phyloP scores from a whole-genome alignment of 129 eudicot genomes.

The Rutidosis leptorrhynchoides region DNA sequence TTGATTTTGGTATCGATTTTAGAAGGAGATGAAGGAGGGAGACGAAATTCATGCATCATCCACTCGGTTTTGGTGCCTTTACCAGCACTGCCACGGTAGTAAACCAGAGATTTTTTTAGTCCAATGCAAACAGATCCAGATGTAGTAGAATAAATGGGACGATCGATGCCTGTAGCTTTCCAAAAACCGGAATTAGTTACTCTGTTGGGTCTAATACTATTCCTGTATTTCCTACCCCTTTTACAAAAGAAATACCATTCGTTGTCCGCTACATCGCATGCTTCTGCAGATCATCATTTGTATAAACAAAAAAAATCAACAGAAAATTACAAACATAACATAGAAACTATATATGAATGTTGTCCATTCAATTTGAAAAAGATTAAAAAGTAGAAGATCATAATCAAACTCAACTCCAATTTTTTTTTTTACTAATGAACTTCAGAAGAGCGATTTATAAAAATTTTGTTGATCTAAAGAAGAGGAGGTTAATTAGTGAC shows the following conservation, averaged over 20 bases:
- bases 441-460: background rate
- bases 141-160: constrained; percentile 52
- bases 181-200: constrained; percentile 93
- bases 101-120: constrained; percentile 71
- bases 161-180: constrained; percentile 93
- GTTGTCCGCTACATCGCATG: constrained; percentile 55
- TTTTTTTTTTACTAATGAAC: no score
- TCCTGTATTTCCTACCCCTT: constrained; percentile 91
- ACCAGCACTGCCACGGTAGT: constrained; percentile 76
- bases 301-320: background rate
- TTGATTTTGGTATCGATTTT: constrained; percentile 5
- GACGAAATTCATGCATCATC: constrained; percentile 93
- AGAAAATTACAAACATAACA: background rate
- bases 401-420: background rate
- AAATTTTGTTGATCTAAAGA: background rate
- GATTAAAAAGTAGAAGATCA: background rate
- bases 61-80: constrained; percentile 86
- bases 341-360: background rate
- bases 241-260: constrained; percentile 91
- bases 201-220: constrained; percentile 86
- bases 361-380: background rate
- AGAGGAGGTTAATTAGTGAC: background rate
- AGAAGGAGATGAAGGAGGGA: constrained; percentile 37
- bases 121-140: constrained; percentile 51
- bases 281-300: constrained; percentile 40